These are phyloP conservation scores for Colletotrichum sp. DNA, from an alignment of 2,329 filamentous ascomycete species.

Conservation along the genomic window DNA sequence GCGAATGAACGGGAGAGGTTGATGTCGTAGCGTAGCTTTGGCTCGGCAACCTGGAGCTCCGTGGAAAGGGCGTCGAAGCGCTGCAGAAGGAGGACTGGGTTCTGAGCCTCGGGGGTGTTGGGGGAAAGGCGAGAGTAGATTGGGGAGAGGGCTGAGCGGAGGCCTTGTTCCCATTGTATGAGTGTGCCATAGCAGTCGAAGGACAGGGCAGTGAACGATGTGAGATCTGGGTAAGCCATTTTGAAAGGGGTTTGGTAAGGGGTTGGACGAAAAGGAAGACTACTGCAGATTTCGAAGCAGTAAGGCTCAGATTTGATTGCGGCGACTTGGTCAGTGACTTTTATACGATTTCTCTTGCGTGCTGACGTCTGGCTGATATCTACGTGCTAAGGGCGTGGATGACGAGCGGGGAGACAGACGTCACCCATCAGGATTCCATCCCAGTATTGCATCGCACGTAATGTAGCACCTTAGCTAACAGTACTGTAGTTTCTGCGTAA, in stretches of 20 bases:
- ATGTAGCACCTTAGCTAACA: no score
- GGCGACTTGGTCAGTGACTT: no score
- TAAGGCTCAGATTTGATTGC: no score
- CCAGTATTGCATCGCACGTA: no score
- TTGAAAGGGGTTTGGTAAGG: background rate
- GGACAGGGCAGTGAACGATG: conserved; percentile 52
- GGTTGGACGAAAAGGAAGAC: no score
- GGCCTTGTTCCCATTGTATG: conserved; percentile 78
- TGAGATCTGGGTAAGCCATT: conserved; percentile 9
- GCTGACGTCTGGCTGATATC: no score
- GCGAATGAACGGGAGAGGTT: conserved; percentile 55
- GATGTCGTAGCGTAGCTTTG: conserved; percentile 60
- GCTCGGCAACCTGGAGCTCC: conserved; percentile 56
- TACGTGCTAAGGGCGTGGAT: no score
- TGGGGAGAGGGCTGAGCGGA: conserved; percentile 57
- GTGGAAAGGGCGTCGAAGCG: conserved; percentile 51
- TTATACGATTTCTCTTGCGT: no score
- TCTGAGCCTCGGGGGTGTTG: conserved; percentile 37
- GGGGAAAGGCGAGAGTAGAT: conserved; percentile 47
- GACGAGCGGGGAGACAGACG: no score
- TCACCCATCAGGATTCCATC: no score
- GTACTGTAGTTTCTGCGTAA: no score
- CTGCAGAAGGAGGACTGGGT: conserved; percentile 43
- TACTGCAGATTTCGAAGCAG: no score
- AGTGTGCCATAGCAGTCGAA: conserved; percentile 85